Evolutionary conservation across 2,329 filamentous ascomycete genomes (phyloP).

Genomic region (Fusarium sororula): DNA sequence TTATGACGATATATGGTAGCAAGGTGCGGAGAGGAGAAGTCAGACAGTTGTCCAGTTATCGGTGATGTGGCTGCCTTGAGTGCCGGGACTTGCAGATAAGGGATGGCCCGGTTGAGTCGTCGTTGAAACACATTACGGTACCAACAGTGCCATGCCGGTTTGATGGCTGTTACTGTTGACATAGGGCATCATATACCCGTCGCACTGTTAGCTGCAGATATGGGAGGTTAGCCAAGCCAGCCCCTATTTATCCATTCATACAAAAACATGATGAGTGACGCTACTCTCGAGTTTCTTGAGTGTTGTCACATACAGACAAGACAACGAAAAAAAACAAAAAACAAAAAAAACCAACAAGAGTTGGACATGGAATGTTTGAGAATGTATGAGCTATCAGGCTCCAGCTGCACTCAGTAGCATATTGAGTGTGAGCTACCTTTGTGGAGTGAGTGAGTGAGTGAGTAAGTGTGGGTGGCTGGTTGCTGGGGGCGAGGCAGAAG

Average conservation of each 20-base stretch:
- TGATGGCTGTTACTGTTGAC: not conserved
- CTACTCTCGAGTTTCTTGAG: not conserved
- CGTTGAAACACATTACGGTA: constrained; percentile 13
- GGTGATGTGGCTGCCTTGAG: constrained; percentile 10
- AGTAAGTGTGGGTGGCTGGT: constrained; percentile 11
- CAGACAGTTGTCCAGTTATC: constrained; percentile 4
- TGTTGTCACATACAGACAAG: not conserved
- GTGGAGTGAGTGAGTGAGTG: not conserved
- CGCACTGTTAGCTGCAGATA: not conserved
- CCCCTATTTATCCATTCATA: not conserved
- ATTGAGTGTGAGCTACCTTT: not conserved
- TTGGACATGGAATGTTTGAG: not conserved
- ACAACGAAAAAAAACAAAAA: not conserved
- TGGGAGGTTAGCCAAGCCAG: not conserved
- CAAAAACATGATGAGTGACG: not conserved
- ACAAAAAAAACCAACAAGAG: not conserved
- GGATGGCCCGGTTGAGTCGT: not conserved
- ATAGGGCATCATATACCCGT: not conserved
- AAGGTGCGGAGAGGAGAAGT: constrained; percentile 7
- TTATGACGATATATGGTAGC: constrained; percentile 12
- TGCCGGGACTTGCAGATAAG: constrained; percentile 1
- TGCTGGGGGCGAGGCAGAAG: constrained; percentile 4
- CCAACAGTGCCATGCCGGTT: not conserved
- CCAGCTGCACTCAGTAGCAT: not conserved
- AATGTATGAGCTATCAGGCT: not conserved